Evolutionary conservation across 2,329 filamentous ascomycete genomes (phyloP).

Genomic region (Ilyonectria mors-panacis): DNA sequence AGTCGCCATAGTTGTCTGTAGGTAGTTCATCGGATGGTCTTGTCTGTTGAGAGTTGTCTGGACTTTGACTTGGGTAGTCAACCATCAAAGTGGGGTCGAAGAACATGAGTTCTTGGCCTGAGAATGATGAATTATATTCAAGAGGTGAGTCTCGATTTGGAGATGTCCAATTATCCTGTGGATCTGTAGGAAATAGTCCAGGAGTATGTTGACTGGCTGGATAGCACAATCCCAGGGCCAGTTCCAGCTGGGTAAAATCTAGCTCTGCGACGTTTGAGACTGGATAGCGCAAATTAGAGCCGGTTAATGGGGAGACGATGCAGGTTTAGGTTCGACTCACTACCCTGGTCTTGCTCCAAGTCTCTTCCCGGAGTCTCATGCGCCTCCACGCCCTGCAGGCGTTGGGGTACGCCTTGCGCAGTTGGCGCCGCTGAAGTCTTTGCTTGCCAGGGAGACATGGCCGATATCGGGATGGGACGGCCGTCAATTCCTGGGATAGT

Average conservation of each 20-base stretch:
- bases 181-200: background rate
- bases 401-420: background rate
- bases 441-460: constrained; percentile 8
- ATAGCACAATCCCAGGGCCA: background rate
- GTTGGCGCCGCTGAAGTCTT: background rate
- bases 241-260: constrained; percentile 2
- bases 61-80: background rate
- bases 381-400: background rate
- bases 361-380: background rate
- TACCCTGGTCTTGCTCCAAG: constrained; percentile 1
- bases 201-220: background rate
- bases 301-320: background rate
- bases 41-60: background rate
- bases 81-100: background rate
- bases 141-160: background rate
- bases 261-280: background rate
- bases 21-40: background rate
- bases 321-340: background rate
- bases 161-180: background rate
- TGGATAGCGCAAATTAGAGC: background rate
- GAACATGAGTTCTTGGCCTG: background rate
- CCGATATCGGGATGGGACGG: background rate
- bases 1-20: background rate
- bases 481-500: background rate
- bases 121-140: background rate